Evolutionary conservation across 106 monocot species (phyloP).

Genomic region (Platanthera zijinensis): DNA sequence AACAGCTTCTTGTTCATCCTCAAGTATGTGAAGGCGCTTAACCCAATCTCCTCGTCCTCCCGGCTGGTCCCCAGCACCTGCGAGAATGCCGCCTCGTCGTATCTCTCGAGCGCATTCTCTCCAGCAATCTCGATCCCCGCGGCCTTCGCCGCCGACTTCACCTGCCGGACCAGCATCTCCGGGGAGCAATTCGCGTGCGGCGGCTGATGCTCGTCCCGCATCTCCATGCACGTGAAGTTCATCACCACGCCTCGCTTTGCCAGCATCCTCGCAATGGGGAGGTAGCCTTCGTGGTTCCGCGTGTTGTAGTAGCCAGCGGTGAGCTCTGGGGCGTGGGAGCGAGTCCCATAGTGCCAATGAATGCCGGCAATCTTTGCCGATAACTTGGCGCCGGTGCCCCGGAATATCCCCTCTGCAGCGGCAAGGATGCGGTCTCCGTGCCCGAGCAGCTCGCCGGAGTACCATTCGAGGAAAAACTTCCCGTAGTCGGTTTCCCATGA

Average conservation of each 20-base stretch:
- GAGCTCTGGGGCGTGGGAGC: conserved; percentile 75
- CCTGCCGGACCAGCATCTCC: conserved; percentile 54
- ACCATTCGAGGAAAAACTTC: conserved; percentile 78
- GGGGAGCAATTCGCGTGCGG: conserved; percentile 44
- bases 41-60: conserved; percentile 11
- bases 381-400: conserved; percentile 34
- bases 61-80: conserved; percentile 44
- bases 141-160: conserved; percentile 24
- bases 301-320: conserved; percentile 95
- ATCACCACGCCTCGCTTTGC: conserved; percentile 34
- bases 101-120: conserved; percentile 77
- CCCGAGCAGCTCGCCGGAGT: conserved; percentile 46
- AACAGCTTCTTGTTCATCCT: conserved; percentile 71
- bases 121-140: conserved; percentile 54
- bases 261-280: conserved; percentile 45
- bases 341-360: conserved; percentile 83
- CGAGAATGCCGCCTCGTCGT: conserved; percentile 51
- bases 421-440: conserved; percentile 62
- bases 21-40: conserved; percentile 71
- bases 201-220: conserved; percentile 64
- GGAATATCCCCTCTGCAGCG: conserved; percentile 45
- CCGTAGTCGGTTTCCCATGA: conserved; percentile 76
- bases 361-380: conserved; percentile 75
- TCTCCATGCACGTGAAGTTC: conserved; percentile 91
- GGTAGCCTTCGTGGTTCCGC: conserved; percentile 41